These are phyloP conservation scores for Skeletonema grethae DNA, from an alignment of 108 stramenopile genomes.

Conservation along the genomic window DNA sequence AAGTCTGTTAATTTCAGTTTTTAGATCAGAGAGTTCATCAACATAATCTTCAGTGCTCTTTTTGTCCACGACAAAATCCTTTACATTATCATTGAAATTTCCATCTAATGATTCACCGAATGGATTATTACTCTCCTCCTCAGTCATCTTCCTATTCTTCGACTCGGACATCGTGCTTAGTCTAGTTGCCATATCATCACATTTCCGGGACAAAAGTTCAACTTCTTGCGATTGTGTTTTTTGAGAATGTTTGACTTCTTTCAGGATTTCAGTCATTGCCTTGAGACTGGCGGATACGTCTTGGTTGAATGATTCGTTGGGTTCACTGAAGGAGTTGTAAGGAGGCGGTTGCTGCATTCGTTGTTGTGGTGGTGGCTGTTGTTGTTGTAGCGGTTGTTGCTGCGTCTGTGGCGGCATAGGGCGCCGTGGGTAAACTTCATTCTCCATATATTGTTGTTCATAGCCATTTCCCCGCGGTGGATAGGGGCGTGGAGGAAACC, in stretches of 20 bases:
- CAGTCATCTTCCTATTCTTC: slow-evolving; percentile 9
- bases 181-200: slow-evolving; percentile 19
- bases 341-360: background rate
- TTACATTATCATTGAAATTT: slow-evolving; percentile 3
- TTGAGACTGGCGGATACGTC: slow-evolving; percentile 21
- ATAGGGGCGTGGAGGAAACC: background rate
- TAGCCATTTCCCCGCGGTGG: background rate
- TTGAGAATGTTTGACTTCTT: slow-evolving; percentile 21
- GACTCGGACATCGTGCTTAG: slow-evolving; percentile 7
- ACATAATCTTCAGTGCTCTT: slow-evolving; percentile 11
- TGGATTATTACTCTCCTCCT: slow-evolving; percentile 1
- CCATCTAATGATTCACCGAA: slow-evolving; percentile 10
- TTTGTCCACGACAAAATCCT: slow-evolving; percentile 10
- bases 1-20: slow-evolving; percentile 9
- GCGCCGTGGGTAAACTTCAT: background rate
- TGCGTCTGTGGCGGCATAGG: background rate
- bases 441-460: background rate
- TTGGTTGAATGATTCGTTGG: slow-evolving; percentile 10
- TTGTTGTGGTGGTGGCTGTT: background rate
- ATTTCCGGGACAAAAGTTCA: slow-evolving; percentile 14
- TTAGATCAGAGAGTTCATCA: background rate
- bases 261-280: slow-evolving; percentile 24
- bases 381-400: background rate
- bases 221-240: slow-evolving; percentile 14
- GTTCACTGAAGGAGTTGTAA: slow-evolving; percentile 2